Evolutionary conservation across 495 filamentous ascomycete genomes (phyloP).

Genomic region (Aeminium ludgeri): DNA sequence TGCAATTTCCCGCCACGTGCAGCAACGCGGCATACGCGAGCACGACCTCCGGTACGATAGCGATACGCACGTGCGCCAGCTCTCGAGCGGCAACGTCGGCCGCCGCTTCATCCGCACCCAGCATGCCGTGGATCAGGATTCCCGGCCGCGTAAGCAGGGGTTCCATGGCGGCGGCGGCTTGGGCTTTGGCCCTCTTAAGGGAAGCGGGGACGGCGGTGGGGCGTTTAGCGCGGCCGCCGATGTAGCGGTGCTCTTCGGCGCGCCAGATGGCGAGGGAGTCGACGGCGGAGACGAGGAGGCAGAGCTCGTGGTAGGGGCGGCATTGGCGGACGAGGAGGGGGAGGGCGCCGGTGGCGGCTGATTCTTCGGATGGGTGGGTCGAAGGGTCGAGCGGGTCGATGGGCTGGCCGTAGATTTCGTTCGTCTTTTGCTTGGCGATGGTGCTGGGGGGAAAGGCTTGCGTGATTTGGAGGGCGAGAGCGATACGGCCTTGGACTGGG

Average conservation of each 20-base stretch:
- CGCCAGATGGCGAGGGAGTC: constrained; percentile 47
- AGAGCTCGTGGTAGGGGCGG: constrained; percentile 54
- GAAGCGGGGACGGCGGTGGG: not conserved
- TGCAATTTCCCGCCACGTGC: constrained; percentile 46
- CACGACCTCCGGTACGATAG: constrained; percentile 66
- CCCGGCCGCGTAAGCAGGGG: too few species aligned
- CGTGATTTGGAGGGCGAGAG: constrained; percentile 10
- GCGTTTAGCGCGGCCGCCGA: not conserved
- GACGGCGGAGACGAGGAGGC: constrained; percentile 48
- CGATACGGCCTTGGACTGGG: constrained; percentile 12
- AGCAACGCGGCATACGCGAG: constrained; percentile 63
- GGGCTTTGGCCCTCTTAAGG: not conserved
- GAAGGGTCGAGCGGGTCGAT: constrained; percentile 13
- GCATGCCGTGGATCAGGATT: constrained; percentile 6
- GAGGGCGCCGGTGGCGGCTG: constrained; percentile 4
- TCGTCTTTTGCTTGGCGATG: constrained; percentile 9
- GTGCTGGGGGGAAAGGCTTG: constrained; percentile 6
- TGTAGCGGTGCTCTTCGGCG: constrained; percentile 19
- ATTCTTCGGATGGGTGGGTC: not conserved
- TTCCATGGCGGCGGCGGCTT: constrained; percentile 23
- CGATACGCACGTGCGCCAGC: constrained; percentile 39
- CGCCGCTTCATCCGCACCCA: not conserved
- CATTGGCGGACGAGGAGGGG: constrained; percentile 34
- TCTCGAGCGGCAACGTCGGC: constrained; percentile 10
- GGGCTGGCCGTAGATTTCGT: not conserved